phyloP scores from a whole-genome alignment of 176 grass and related monocot genomes.

The Oryza punctata region DNA sequence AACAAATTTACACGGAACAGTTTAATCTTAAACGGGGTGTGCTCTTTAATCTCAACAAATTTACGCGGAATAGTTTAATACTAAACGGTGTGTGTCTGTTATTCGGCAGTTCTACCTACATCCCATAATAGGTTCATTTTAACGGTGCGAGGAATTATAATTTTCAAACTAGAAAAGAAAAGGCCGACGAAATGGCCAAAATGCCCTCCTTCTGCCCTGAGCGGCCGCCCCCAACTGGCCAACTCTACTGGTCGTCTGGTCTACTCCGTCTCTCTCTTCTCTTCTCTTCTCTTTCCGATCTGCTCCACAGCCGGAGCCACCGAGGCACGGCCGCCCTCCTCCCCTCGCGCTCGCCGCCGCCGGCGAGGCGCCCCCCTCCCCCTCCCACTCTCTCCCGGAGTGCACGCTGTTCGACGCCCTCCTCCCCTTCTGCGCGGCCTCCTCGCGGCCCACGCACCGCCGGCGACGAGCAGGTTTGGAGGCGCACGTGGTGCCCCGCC shows the following conservation, averaged over 20 bases:
- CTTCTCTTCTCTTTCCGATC: neutral
- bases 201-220: no score
- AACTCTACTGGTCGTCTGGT: neutral
- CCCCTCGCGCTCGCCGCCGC: neutral
- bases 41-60: no score
- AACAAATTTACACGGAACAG: no score
- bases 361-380: neutral
- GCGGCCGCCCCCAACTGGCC: no score
- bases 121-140: no score
- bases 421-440: neutral
- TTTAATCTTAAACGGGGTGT: no score
- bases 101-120: no score
- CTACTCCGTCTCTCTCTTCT: neutral
- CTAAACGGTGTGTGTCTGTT: no score
- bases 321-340: neutral
- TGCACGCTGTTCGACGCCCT: neutral
- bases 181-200: neutral
- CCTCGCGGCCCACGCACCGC: neutral
- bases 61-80: no score
- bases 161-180: no score
- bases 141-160: neutral
- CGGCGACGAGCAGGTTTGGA: neutral
- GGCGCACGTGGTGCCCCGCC: neutral
- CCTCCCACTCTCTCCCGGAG: neutral
- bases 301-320: neutral